Evolutionary conservation across 345 rosid genomes (phyloP).

Genomic region (Anacardium occidentale): DNA sequence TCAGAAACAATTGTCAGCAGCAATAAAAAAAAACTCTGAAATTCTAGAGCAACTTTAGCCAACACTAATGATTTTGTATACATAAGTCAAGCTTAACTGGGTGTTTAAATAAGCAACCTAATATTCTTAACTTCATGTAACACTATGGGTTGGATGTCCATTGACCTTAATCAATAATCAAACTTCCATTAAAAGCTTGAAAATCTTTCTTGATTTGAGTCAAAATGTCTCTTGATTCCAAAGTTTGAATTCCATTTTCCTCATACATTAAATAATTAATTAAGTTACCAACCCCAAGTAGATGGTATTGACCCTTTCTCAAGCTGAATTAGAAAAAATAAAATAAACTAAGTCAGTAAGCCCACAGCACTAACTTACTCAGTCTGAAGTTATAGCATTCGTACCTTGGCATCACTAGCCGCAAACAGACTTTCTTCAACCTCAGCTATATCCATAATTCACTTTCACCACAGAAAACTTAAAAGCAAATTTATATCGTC

Average conservation of each 20-base stretch:
- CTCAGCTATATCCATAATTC: slow-evolving; percentile 74
- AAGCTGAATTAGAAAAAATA: background rate
- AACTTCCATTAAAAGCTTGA: background rate
- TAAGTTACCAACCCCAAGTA: background rate
- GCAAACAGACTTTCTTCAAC: slow-evolving; percentile 93
- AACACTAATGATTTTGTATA: background rate
- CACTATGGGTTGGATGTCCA: background rate
- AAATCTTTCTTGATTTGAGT: background rate
- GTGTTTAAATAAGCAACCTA: background rate
- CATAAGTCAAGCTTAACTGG: background rate
- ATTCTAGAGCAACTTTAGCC: background rate
- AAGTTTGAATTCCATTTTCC: background rate
- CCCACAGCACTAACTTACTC: background rate
- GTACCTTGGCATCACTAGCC: slow-evolving; percentile 95
- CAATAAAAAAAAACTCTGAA: slow-evolving; percentile 1
- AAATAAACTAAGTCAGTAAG: background rate
- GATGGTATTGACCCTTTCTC: background rate
- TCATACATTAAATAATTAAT: background rate
- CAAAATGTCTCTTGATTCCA: background rate
- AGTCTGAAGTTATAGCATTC: slow-evolving; percentile 7
- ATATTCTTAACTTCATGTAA: background rate
- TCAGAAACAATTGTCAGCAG: slow-evolving; percentile 15
- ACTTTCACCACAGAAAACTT: slow-evolving; percentile 34
- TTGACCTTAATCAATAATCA: background rate
- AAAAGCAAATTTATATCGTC: slow-evolving; percentile 36